These are phyloP conservation scores for Babesia bigemina DNA, from an alignment of 169 alveolate genomes.

Conservation along the genomic window DNA sequence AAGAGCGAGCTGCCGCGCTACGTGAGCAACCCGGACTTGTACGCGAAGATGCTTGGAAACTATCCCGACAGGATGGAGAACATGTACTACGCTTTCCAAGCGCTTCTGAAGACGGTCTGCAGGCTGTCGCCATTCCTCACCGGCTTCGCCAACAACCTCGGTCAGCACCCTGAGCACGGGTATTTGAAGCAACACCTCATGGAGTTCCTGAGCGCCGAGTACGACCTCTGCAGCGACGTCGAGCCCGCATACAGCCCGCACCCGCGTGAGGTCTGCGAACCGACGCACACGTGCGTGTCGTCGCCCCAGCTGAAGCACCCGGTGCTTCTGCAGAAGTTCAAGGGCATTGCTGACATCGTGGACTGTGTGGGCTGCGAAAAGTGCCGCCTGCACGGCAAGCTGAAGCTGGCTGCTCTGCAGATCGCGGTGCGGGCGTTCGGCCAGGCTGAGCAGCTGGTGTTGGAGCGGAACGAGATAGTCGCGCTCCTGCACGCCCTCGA, in stretches of 20 bases:
- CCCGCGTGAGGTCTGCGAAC: constrained; percentile 16
- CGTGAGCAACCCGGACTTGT: constrained; percentile 76
- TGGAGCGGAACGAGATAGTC: constrained; percentile 84
- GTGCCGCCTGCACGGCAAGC: constrained; percentile 90
- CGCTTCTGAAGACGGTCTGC: constrained; percentile 75
- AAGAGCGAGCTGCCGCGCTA: constrained; percentile 61
- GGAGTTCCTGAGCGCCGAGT: constrained; percentile 32
- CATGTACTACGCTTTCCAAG: constrained; percentile 84
- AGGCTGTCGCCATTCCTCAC: constrained; percentile 76
- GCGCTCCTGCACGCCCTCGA: constrained; percentile 81
- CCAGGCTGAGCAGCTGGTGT: constrained; percentile 44
- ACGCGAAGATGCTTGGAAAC: constrained; percentile 77
- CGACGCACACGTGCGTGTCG: constrained; percentile 1
- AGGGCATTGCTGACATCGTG: constrained; percentile 75
- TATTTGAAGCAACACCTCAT: constrained; percentile 7
- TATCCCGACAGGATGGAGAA: constrained; percentile 86
- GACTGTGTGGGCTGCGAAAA: constrained; percentile 91
- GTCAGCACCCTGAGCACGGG: constrained; percentile 2
- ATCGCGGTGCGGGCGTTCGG: constrained; percentile 81
- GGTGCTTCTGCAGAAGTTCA: constrained; percentile 47
- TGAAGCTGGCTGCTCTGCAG: constrained; percentile 88
- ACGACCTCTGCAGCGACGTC: constrained; percentile 39
- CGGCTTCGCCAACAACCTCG: constrained; percentile 25
- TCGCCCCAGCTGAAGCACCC: constrained; percentile 38
- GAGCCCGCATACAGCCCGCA: constrained; percentile 15